These are phyloP conservation scores for Mortierella sp. DNA, from an alignment of 371 early-diverging fungal genomes.

Conservation along the genomic window DNA sequence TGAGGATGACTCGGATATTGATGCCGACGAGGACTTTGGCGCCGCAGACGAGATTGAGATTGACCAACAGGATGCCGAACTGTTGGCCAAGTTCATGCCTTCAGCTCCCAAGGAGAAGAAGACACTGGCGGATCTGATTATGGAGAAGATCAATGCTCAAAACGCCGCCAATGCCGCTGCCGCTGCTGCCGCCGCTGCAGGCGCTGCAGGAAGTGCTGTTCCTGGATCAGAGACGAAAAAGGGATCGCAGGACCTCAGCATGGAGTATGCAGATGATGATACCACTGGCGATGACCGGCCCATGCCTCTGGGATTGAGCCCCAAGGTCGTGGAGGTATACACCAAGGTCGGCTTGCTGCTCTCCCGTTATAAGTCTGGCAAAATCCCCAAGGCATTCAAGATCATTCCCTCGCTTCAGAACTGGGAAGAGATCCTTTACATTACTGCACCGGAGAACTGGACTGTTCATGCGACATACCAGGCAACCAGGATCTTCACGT, in stretches of 20 bases:
- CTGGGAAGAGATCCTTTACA: constrained; percentile 96
- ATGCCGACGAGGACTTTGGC: constrained; percentile 66
- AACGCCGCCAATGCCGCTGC: constrained; percentile 59
- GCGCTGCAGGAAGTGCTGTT: constrained; percentile 14
- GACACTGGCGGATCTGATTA: constrained; percentile 93
- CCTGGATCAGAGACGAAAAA: constrained; percentile 38
- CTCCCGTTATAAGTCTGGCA: constrained; percentile 94
- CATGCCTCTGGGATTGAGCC: constrained; percentile 74
- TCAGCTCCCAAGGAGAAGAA: constrained; percentile 82
- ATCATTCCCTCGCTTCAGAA: constrained; percentile 94
- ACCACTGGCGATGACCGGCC: constrained; percentile 54
- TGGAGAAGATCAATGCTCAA: constrained; percentile 90
- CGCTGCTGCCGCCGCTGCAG: constrained; percentile 38
- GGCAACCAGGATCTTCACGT: constrained; percentile 96
- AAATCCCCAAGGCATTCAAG: constrained; percentile 98
- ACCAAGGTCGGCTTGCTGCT: constrained; percentile 94
- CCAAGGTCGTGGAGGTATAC: constrained; percentile 95
- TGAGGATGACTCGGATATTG: constrained; percentile 58
- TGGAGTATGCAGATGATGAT: constrained; percentile 52
- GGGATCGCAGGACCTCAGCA: constrained; percentile 32
- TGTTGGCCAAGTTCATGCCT: constrained; percentile 90
- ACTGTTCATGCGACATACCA: constrained; percentile 96
- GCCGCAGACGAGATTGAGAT: constrained; percentile 63
- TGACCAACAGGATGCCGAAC: constrained; percentile 78
- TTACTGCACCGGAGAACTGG: constrained; percentile 94